Conservation (phyloP, 2,329 filamentous ascomycete genomes). For the Hymenoscyphus fraxineus region DNA sequence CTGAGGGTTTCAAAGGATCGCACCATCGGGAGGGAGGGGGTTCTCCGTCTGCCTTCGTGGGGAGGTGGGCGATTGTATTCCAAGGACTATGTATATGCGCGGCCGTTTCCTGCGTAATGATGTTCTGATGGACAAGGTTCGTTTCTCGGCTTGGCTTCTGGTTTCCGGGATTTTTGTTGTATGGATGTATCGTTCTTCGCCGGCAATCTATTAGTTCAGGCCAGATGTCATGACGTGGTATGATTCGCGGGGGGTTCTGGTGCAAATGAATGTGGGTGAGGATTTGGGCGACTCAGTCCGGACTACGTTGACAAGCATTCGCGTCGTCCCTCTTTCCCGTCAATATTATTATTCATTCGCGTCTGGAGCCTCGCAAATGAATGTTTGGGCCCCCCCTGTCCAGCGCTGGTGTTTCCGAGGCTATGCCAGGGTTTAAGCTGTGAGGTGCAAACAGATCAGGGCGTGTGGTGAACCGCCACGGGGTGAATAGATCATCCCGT, state of each 20-base stretch:
- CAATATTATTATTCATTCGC: conserved; percentile 5
- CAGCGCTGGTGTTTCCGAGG: not conserved
- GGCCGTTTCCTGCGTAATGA: not conserved
- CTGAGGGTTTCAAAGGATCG: conserved; percentile 1
- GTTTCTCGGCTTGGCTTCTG: not conserved
- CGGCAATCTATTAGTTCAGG: not conserved
- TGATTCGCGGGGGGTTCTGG: not conserved
- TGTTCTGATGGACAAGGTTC: not conserved
- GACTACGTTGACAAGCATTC: not conserved
- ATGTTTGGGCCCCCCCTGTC: not conserved
- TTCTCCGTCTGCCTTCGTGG: not conserved
- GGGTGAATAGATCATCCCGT: not conserved
- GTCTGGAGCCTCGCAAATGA: conserved; percentile 3
- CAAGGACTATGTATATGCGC: not conserved
- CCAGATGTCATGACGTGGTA: not conserved
- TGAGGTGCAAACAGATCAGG: not conserved
- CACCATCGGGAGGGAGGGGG: conserved; percentile 11
- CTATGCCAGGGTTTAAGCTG: not conserved
- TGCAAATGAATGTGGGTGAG: not conserved
- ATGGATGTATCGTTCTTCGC: not conserved
- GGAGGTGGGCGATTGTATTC: not conserved
- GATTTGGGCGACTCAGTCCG: not conserved
- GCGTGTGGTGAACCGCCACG: not conserved
- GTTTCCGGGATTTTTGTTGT: not conserved
- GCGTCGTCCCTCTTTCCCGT: not conserved